Base-by-base conservation (phyloP, 225 moss, liverwort and hornwort genomes). In the Rhytidiadelphus loreus region DNA sequence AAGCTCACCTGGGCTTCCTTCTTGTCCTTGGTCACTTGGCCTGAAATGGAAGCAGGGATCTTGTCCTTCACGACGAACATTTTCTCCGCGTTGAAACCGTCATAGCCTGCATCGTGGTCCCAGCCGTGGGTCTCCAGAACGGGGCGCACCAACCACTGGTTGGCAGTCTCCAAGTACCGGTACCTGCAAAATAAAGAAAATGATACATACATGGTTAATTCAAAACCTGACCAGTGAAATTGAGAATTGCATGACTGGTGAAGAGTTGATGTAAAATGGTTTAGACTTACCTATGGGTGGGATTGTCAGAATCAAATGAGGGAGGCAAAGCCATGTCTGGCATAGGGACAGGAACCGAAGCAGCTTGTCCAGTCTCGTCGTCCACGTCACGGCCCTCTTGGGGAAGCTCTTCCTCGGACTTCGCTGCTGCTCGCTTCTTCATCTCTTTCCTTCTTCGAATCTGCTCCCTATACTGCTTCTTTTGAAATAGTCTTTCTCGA, bases 121-220 rank as follows among this genome's bases (percentile, higher is more conserved):
- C 93, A 93, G 39, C 93, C 93, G 81, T 93, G 93, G n/a, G 93
- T 93, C 82, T 93, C 93, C 85, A 93, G 82, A 59, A 93, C 93
- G n/a, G 93, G 93, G 32, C 93, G 93, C 32, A 93, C 93, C 88
- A 93, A 48, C 93, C 93, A 93, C 82, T 92, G 93, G 77, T 93
- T 93, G 60, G 89, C 91, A 18, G 93, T 91, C 62, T 93, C 93
- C 93, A 93, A 74, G 88, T 92, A 93, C 19, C 92, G 93, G 85
- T 93, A 93, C 90, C 93, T 93, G 89, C 68, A 93, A 63, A 81
- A 29, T 23, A 43, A 87, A 82, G 43, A 85, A 82, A 80, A 74
- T 74, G 35, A 65, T 16, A 41, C 16, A 80, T 81, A 41, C 37
- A 78, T 16, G 50, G 9, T 50, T 41, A 41, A 65, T 32, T 72